Evolutionary conservation across 768 basidiomycete species (phyloP).

Genomic region (Cyclocybe cylindracea): DNA sequence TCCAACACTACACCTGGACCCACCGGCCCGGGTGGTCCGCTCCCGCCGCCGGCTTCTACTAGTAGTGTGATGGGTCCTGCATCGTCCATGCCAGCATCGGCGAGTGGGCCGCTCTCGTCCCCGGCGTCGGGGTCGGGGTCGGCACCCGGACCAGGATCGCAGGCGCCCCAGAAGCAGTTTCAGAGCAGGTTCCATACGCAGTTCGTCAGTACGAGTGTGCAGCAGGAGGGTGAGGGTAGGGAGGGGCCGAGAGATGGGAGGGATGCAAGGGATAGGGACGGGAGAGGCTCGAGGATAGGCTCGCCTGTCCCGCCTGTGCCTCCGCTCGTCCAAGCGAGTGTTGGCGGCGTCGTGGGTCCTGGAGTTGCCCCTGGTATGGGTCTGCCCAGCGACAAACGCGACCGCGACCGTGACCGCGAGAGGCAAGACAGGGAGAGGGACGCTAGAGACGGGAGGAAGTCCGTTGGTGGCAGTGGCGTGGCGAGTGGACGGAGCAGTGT

Average conservation of each 20-base stretch:
- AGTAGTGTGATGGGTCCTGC: no score
- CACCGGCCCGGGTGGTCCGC: no score
- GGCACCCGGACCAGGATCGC: not conserved
- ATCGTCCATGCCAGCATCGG: not conserved
- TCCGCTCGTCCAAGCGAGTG: not conserved
- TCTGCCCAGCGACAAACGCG: not conserved
- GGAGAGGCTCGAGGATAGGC: constrained; percentile 12
- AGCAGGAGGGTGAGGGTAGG: not conserved
- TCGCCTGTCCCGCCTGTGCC: constrained; percentile 11
- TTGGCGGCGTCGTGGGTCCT: not conserved
- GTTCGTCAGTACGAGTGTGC: constrained; percentile 23
- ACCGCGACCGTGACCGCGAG: constrained; percentile 9
- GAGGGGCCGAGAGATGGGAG: not conserved
- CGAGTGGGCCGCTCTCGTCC: no score
- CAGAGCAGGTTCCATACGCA: constrained; percentile 31
- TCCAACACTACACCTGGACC: not conserved
- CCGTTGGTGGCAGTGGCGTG: not conserved
- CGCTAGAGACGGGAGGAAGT: not conserved
- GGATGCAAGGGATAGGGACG: not conserved
- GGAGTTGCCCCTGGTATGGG: not conserved
- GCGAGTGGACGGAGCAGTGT: constrained; percentile 1
- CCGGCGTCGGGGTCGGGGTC: not conserved
- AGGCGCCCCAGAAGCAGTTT: constrained; percentile 27
- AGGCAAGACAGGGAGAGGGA: not conserved
- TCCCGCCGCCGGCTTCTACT: no score